Evolutionary conservation across 768 basidiomycete genomes (phyloP), one percentile per base, ranked within the genome.

Genomic region (Agrocybe chaxingu): DNA sequence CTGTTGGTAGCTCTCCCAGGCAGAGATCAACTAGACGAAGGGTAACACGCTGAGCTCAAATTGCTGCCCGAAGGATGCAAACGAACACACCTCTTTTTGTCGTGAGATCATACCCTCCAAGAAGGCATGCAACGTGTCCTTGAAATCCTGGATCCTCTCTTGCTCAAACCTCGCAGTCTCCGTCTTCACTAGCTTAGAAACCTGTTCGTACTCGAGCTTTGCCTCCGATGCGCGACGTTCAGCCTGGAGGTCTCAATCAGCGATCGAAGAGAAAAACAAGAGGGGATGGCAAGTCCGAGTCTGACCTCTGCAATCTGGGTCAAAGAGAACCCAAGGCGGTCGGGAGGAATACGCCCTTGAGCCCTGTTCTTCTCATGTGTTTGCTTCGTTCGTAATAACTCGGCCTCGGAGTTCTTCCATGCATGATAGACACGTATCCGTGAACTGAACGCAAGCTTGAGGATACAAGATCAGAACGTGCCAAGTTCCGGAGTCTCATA

Each of bases 61-160:
- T 11, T 8, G 40, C 29, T 7, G 43, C 37, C 7, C 54, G 37
- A 8, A 30, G 34, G 18, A 2, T 12, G 32, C 33, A 18, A 53
- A 12, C 8, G 8, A 10, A 60, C 78, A 48, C 31, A 85, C 85
- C 75, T 88, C 82, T 65, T 87, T 91, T 71, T 99, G 95, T 47
- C 85, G 75, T 3, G 75, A 67, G 43, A 95, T 87, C 87, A 96
- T 89, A 4, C 87, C 90, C 38, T 93, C 88, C 47, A 98, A 70
- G 66, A 92, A 94, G 3, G 77, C 77, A 65, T 92, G 88, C 56
- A 99, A 66, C 2, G 87, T 78, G 39, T 79, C 75, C 68, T 94
- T 95, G 68, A 98, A 97, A 64, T 98, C 96, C 42, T 92, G 89
- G 19, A 98, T 79, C 38, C 95, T 81, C 68, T 97, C 96, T 62